These are phyloP conservation scores for Paragyromitra xinjiangensis DNA, from an alignment of 495 filamentous ascomycete genomes.

Conservation along the genomic window DNA sequence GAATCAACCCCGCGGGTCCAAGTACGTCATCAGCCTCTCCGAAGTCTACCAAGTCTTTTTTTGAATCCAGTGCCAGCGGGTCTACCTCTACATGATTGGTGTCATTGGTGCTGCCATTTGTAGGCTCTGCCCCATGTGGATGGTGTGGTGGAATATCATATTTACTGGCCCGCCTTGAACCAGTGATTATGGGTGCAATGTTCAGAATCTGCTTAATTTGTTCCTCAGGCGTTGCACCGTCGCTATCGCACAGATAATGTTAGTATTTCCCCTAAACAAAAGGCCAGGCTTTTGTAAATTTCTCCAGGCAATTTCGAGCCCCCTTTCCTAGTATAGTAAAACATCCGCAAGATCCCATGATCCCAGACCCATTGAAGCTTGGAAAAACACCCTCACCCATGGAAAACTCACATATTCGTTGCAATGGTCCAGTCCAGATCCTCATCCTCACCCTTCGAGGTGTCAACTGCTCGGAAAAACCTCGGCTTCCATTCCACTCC, in stretches of 20 bases:
- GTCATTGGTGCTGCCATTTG: conserved; percentile 36
- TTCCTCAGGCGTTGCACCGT: conserved; percentile 72
- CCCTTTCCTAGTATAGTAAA: background rate
- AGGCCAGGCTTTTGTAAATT: conserved; percentile 4
- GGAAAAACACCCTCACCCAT: background rate
- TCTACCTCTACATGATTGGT: conserved; percentile 40
- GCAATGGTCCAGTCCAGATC: conserved; percentile 95
- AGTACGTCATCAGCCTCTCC: conserved; percentile 49
- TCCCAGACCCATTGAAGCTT: background rate
- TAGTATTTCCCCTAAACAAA: conserved; percentile 9
- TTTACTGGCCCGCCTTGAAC: conserved; percentile 65
- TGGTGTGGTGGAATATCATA: conserved; percentile 57
- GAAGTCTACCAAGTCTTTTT: conserved; percentile 42
- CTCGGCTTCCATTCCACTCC: conserved; percentile 89
- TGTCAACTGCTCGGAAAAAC: conserved; percentile 77
- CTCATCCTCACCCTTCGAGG: conserved; percentile 81
- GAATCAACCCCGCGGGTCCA: conserved; percentile 34
- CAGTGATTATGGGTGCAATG: conserved; percentile 83
- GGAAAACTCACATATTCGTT: conserved; percentile 75
- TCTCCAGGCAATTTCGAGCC: background rate
- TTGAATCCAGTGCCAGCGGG: conserved; percentile 38
- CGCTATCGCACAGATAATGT: conserved; percentile 63
- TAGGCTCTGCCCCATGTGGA: conserved; percentile 38
- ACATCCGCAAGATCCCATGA: background rate
- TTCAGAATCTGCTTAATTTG: conserved; percentile 85